Evolutionary conservation across 208 protist genomes (phyloP).

Genomic region (Crithidia brevicula): DNA sequence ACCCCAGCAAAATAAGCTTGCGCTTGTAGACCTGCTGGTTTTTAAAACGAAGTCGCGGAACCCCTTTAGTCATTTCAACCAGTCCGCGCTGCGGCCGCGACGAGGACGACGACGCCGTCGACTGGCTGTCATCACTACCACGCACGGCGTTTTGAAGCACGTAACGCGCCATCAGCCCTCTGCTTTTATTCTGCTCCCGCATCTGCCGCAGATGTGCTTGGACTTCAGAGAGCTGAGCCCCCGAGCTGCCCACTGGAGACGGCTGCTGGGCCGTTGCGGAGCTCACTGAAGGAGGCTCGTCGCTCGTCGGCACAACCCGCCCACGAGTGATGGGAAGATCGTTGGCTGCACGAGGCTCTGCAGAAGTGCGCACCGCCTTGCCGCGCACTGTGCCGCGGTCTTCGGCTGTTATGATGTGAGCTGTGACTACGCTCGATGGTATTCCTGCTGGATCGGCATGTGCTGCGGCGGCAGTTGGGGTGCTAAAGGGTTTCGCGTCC

Average conservation of each 20-base stretch:
- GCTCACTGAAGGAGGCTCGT: background rate
- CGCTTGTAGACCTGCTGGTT: constrained; percentile 72
- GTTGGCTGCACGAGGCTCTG: constrained; percentile 29
- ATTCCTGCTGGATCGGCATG: constrained; percentile 16
- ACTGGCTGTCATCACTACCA: constrained; percentile 1
- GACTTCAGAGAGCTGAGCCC: constrained; percentile 50
- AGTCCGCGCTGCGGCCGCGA: constrained; percentile 21
- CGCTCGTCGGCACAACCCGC: background rate
- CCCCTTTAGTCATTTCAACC: constrained; percentile 15
- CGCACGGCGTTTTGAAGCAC: constrained; percentile 48
- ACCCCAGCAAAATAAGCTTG: constrained; percentile 85
- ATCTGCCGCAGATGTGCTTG: constrained; percentile 56
- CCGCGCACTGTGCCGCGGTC: constrained; percentile 8
- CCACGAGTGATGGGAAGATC: constrained; percentile 33
- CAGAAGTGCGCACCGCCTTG: constrained; percentile 24
- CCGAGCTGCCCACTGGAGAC: background rate
- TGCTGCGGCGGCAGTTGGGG: background rate
- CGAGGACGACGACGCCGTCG: background rate
- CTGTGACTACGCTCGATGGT: background rate
- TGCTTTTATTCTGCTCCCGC: constrained; percentile 34
- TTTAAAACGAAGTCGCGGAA: constrained; percentile 46
- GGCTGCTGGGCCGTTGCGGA: background rate
- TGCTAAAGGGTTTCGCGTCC: constrained; percentile 8
- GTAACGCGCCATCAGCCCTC: constrained; percentile 60
- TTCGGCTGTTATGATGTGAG: background rate